phyloP scores from a whole-genome alignment of 495 filamentous ascomycete genomes.

The Cercophora newfieldiana region DNA sequence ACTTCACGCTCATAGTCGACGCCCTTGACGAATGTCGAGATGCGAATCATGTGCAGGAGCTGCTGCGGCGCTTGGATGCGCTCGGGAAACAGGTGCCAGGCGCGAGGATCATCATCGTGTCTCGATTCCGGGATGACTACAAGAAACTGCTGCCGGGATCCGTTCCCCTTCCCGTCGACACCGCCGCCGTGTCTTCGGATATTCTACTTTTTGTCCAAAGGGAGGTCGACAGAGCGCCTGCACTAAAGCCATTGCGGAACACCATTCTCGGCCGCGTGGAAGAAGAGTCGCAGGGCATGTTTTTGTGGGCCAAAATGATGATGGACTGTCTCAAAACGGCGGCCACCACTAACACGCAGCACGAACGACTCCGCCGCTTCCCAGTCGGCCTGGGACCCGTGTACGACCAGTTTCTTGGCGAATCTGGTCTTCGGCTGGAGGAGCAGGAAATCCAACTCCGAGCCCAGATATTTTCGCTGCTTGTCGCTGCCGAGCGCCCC shows the following conservation, averaged over 20 bases:
- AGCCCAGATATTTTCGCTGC: neutral
- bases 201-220: neutral
- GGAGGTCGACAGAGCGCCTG: neutral
- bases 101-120: too few species aligned
- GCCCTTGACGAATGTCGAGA: too few species aligned
- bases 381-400: neutral
- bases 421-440: neutral
- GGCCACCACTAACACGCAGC: neutral
- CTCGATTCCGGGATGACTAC: too few species aligned
- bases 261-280: neutral
- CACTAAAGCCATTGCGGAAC: neutral
- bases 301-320: neutral
- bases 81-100: too few species aligned
- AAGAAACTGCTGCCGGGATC: neutral
- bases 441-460: neutral
- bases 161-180: neutral
- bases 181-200: neutral
- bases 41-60: too few species aligned
- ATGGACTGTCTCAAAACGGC: neutral
- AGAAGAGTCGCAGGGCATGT: neutral
- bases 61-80: too few species aligned
- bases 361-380: neutral
- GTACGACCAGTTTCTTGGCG: neutral
- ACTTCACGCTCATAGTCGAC: too few species aligned
- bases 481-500: neutral